Conservation (phyloP, 352 stramenopile species). For the Phytophthora boehmeriae region DNA sequence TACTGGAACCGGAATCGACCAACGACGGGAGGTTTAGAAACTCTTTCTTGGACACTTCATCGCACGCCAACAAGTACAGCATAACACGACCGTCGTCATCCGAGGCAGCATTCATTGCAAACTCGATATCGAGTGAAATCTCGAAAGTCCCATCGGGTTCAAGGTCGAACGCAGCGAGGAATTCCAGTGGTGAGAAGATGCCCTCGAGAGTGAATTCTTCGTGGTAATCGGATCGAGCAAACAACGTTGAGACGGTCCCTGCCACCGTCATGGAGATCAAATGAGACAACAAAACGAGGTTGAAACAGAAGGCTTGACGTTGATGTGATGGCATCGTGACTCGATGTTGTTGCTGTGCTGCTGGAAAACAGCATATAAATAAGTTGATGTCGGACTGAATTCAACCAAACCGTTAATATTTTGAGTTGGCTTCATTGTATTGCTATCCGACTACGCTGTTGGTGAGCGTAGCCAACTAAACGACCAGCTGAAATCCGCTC, state of each 20-base stretch:
- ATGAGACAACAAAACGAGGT: neutral
- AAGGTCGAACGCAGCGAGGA: slow-evolving; percentile 44
- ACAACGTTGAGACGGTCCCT: slow-evolving; percentile 13
- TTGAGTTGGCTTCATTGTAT: no score
- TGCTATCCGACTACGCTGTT: neutral
- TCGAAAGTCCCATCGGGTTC: slow-evolving; percentile 30
- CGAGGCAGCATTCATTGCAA: slow-evolving; percentile 34
- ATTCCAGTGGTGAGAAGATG: slow-evolving; percentile 18
- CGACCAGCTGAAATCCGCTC: slow-evolving; percentile 22
- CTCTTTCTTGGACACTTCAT: slow-evolving; percentile 18
- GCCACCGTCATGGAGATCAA: slow-evolving; percentile 7
- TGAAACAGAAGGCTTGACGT: neutral
- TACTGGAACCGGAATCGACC: neutral
- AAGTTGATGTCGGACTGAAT: neutral
- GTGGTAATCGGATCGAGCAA: slow-evolving; percentile 21
- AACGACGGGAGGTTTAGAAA: slow-evolving; percentile 22
- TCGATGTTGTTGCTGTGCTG: neutral
- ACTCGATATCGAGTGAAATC: slow-evolving; percentile 33
- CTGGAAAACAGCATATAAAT: neutral
- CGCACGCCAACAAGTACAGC: slow-evolving; percentile 60
- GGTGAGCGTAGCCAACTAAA: slow-evolving; percentile 17
- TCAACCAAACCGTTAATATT: no score
- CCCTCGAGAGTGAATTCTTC: slow-evolving; percentile 21
- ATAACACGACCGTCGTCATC: slow-evolving; percentile 42
- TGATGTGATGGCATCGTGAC: slow-evolving; percentile 6